Evolutionary conservation across 2,329 filamentous ascomycete species (phyloP).

Genomic region (Fonsecaea pugnacius): DNA sequence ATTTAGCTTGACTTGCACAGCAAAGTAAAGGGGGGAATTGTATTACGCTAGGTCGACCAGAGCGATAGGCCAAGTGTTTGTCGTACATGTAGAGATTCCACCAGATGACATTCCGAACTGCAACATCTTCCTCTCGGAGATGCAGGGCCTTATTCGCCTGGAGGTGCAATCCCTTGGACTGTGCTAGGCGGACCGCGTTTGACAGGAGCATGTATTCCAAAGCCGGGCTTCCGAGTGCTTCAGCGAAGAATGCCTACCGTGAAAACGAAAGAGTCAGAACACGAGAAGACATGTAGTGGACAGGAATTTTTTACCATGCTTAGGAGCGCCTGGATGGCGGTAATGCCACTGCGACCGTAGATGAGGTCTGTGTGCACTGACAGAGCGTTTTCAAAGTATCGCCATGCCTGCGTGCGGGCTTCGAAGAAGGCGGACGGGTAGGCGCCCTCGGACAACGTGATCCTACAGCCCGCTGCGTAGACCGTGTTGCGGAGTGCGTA

Average conservation of each 20-base stretch:
- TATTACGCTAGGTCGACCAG: slow-evolving; percentile 20
- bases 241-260: slow-evolving; percentile 14
- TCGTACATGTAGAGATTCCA: slow-evolving; percentile 22
- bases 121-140: slow-evolving; percentile 2
- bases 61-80: slow-evolving; percentile 17
- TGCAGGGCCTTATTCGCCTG: neutral
- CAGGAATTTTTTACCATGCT: slow-evolving; percentile 11
- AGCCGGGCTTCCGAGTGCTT: slow-evolving; percentile 13
- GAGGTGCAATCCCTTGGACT: slow-evolving; percentile 11
- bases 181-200: slow-evolving; percentile 13
- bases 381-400: slow-evolving; percentile 22
- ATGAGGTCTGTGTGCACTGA: slow-evolving; percentile 17
- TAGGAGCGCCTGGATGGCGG: slow-evolving; percentile 17
- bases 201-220: slow-evolving; percentile 13
- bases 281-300: neutral
- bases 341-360: slow-evolving; percentile 17
- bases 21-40: neutral
- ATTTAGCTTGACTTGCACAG: neutral
- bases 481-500: slow-evolving; percentile 23
- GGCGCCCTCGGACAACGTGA: neutral
- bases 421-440: slow-evolving; percentile 10
- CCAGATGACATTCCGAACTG: slow-evolving; percentile 10
- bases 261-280: neutral
- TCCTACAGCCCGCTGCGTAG: slow-evolving; percentile 23
- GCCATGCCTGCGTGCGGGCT: slow-evolving; percentile 3